phyloP scores from a whole-genome alignment of 2,329 filamentous ascomycete species.

The Balansia obtecta region DNA sequence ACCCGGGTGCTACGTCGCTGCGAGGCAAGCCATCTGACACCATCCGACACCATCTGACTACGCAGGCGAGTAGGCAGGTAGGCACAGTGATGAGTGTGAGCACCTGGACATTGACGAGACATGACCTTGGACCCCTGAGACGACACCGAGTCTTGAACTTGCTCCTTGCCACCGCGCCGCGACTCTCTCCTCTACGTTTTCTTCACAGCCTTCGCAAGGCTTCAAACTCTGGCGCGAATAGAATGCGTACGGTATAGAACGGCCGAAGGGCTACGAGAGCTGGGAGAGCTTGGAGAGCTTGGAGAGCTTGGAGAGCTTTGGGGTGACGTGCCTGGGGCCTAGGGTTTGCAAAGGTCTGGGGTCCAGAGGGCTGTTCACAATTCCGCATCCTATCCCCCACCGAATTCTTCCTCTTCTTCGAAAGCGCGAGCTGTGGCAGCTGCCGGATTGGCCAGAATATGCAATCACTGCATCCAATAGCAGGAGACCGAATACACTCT shows the following conservation, averaged over 20 bases:
- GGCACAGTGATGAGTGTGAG: too few species aligned
- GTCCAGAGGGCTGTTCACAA: background rate
- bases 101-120: background rate
- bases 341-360: too few species aligned
- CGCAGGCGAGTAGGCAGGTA: too few species aligned
- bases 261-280: too few species aligned
- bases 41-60: background rate
- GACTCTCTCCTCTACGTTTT: background rate
- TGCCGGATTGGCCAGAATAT: slow-evolving; percentile 5
- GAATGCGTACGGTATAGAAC: too few species aligned
- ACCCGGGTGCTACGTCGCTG: background rate
- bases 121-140: background rate
- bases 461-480: slow-evolving; percentile 3
- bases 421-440: slow-evolving; percentile 4
- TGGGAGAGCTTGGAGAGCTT: too few species aligned
- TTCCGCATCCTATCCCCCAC: slow-evolving; percentile 3
- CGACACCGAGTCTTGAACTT: background rate
- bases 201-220: background rate
- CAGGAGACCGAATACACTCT: slow-evolving; percentile 4
- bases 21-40: background rate
- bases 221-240: too few species aligned
- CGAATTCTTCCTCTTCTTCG: background rate
- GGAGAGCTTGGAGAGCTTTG: too few species aligned
- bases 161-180: too few species aligned
- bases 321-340: too few species aligned